Base-by-base conservation (phyloP, 2,329 filamentous ascomycete genomes). In the Penicillium crustosum region DNA sequence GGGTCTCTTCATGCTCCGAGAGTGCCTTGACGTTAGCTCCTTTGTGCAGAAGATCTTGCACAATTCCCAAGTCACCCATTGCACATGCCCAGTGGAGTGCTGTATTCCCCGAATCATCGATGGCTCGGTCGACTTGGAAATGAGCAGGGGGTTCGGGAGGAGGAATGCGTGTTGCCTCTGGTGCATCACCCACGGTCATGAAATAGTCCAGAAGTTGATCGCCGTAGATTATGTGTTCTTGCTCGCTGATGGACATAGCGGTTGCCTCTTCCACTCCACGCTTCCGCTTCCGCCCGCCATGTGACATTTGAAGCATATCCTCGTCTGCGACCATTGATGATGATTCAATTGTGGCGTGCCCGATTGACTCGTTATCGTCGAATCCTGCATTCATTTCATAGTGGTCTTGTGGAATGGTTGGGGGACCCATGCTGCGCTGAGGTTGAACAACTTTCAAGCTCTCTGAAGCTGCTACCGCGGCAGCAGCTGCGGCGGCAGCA, bases 171-270 rank as follows among this genome's bases (percentile, higher is more conserved):
- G 86, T 66, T 78, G 85, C 69, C 58, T 87, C 86, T 21, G 87
- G 85, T 58, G 89, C 87, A 74, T 93, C 89, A 61, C 90, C 89
- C 64, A 91, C 88, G 51, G 90, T 87, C 77, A 97, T 88, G 70
- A 97, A 99, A 77, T 97, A 99, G 75, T 99, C 94, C 36, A 99
- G 82, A 27, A 99, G 83, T 67, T 94, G 90, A 64, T 99, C 94
- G 17, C 92, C 91, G 76, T 96, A 99, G 25, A 96, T 82, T 29
- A 90, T 88, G 73, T 97, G 93, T 66, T 94, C 89, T 71, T 93
- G 89, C 63, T 95, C 90, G 8, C 85, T 86, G 60, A 82, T 73
- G 13, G 80, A 81, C 73, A 84, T 76, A 2, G 70, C 68, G 19
- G 68, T 85, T 69, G 73, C 86, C 79, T 78, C 89, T 77, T 79